Percentiles rank a stretch among this genome's conserved stretches.
Conservation (phyloP, 2,329 filamentous ascomycete species). For the Colletotrichum lindemuthianum region DNA sequence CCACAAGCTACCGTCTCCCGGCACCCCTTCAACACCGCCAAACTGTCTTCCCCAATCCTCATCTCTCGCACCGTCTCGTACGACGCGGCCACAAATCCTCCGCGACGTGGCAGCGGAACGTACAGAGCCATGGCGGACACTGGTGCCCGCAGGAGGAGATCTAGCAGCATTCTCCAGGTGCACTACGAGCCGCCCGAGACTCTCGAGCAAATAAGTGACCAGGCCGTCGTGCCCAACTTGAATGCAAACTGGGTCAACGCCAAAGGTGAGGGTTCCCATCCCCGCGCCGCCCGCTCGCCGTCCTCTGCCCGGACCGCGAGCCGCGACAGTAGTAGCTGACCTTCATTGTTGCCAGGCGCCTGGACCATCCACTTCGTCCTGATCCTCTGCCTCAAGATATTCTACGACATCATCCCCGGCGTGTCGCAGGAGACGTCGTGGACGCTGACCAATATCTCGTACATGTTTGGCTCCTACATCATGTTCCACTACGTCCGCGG, state of each 20-base stretch:
- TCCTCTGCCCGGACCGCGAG: too few relatives aligned
- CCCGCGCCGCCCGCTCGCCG: neutral
- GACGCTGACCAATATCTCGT: conserved; percentile 98
- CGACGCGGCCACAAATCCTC: conserved; percentile 80
- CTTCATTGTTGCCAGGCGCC: conserved; percentile 70
- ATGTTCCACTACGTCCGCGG: conserved; percentile 99
- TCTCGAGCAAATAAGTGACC: conserved; percentile 96
- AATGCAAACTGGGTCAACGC: conserved; percentile 99
- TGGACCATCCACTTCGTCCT: conserved; percentile 98
- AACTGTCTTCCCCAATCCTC: conserved; percentile 91
- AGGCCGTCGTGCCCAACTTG: conserved; percentile 91
- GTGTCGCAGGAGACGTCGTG: conserved; percentile 98
- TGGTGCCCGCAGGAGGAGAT: conserved; percentile 85
- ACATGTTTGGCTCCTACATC: conserved; percentile 98
- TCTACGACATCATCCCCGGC: conserved; percentile 96
- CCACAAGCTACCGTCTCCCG: conserved; percentile 30
- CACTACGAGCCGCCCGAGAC: conserved; percentile 98
- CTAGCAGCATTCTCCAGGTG: conserved; percentile 90
- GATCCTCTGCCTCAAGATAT: conserved; percentile 90
- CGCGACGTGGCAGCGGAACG: conserved; percentile 69
- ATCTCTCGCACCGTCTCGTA: conserved; percentile 92
- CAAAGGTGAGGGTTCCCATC: conserved; percentile 75
- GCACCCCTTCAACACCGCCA: conserved; percentile 77
- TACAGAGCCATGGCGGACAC: conserved; percentile 71
- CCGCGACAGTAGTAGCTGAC: conserved; percentile 13